These are phyloP conservation scores for Penicillium oxalicum DNA, from an alignment of 2,329 filamentous ascomycete genomes.

Conservation along the genomic window DNA sequence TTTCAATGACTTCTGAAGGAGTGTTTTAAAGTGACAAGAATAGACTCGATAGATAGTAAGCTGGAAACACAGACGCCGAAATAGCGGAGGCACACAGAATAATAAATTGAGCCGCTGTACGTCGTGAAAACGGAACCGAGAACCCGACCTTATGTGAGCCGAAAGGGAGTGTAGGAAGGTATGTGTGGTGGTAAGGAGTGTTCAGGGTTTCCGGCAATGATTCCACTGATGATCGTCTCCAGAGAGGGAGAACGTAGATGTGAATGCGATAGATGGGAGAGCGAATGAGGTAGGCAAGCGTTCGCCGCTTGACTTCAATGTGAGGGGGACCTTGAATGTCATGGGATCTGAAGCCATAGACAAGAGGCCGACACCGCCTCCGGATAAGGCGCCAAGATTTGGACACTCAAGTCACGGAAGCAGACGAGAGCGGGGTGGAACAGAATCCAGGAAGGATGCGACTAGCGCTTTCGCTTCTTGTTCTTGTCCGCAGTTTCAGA, in stretches of 20 bases:
- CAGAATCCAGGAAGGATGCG: neutral
- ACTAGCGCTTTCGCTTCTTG: conserved; percentile 64
- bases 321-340: neutral
- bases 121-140: conserved; percentile 19
- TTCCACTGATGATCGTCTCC: conserved; percentile 6
- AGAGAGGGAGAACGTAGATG: conserved; percentile 6
- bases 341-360: neutral
- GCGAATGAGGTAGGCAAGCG: no score
- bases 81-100: conserved; percentile 9
- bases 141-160: conserved; percentile 8
- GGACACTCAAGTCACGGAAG: neutral
- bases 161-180: conserved; percentile 16
- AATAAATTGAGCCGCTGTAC: conserved; percentile 22
- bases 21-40: conserved; percentile 14
- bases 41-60: conserved; percentile 9
- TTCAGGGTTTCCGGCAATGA: conserved; percentile 4
- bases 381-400: neutral
- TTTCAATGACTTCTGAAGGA: conserved; percentile 19
- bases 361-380: conserved; percentile 1
- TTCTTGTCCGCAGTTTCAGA: conserved; percentile 50
- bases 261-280: conserved; percentile 3
- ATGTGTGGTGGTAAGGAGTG: conserved; percentile 16
- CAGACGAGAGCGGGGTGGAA: neutral
- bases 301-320: no score
- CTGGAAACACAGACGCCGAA: conserved; percentile 19